Evolutionary conservation across 1,139 yeast genomes (phyloP).

Genomic region (Sugiyamaella sp.): DNA sequence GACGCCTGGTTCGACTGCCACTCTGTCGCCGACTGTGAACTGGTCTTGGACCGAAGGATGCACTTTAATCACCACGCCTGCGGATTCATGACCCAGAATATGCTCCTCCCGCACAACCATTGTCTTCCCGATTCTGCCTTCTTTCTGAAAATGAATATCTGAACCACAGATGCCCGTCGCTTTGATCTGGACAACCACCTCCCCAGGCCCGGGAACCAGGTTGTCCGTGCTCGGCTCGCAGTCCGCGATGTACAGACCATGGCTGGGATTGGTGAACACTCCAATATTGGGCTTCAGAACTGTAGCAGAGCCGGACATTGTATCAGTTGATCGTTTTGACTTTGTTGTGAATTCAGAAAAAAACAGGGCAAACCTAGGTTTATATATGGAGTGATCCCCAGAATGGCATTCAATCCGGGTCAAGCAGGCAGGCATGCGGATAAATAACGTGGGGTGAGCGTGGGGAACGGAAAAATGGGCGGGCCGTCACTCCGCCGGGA

Average conservation of each 20-base stretch:
- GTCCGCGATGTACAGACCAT: slow-evolving; percentile 42
- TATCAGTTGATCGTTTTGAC: not conserved
- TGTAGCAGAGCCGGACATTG: slow-evolving; percentile 12
- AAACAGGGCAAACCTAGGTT: too few relatives aligned
- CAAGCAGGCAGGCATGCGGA: not conserved
- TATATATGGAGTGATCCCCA: too few relatives aligned
- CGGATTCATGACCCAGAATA: slow-evolving; percentile 69
- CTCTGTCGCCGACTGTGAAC: slow-evolving; percentile 44
- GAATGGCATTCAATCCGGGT: slow-evolving; percentile 7
- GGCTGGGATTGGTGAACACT: slow-evolving; percentile 45
- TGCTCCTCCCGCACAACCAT: slow-evolving; percentile 44
- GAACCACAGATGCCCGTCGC: slow-evolving; percentile 90
- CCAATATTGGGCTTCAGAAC: slow-evolving; percentile 39
- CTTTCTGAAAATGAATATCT: slow-evolving; percentile 80
- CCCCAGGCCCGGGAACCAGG: slow-evolving; percentile 45
- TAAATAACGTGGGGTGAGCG: slow-evolving; percentile 6
- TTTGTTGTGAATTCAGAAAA: too few relatives aligned
- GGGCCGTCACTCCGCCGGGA: too few relatives aligned
- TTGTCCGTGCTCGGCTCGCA: slow-evolving; percentile 43
- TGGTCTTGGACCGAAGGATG: slow-evolving; percentile 60
- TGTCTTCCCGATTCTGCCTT: slow-evolving; percentile 76
- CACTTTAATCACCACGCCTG: slow-evolving; percentile 69
- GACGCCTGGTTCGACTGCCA: slow-evolving; percentile 82
- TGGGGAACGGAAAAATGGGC: slow-evolving; percentile 15
- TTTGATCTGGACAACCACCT: slow-evolving; percentile 52